Base-by-base conservation (phyloP, 2,329 filamentous ascomycete species). In the Leptosphaerulina australis region DNA sequence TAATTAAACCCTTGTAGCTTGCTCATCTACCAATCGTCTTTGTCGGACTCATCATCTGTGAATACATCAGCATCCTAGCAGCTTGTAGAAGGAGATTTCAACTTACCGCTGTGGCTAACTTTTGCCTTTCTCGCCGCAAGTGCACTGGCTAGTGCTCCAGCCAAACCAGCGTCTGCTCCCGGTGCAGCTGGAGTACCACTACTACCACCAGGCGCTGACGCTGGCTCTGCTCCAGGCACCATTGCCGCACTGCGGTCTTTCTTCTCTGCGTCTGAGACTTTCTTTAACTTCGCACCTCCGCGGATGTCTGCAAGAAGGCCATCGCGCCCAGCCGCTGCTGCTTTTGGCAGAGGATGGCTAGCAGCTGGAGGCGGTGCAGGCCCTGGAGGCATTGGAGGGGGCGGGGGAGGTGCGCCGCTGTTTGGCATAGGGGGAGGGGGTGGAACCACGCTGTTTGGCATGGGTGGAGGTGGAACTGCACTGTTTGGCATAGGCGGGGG, bases 21-120 rank as follows among this genome's bases (percentile, higher is more conserved):
- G 26, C 44, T 63, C 37, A 60, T 63, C 55, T 60, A 83, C 87
- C 88, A 90, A 62, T 91, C 88, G 68, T 91, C 88, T 53, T 90
- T 85, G 60, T 90, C 86, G 61, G 79, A 77, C 72, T 91, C 88
- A 61, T 91, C 88, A 77, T 92, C 88, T 91, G 59, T 25, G 56
- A 17, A 26, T 15, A 17, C 51, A 53, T 75, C 62, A 74, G 66
- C 50, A 63, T 46, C 30, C 31, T 22, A 37, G 31, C 15, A 44
- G 18, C 25, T 4, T 33, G 36, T 38, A 18, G 31, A 48, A 44
- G 7, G 30, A 1, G 14, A 40, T 8, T 34, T 17, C 41, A 10
- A 65, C 64, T 85, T 84, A 97, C 93, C 93, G 80, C 90, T 96
- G 72, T 90, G 88, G 76, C 90, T 90, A 71, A 97, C 93, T 80